These are phyloP conservation scores for Colletotrichum gigasporum DNA, from an alignment of 2,329 filamentous ascomycete genomes.

Conservation along the genomic window DNA sequence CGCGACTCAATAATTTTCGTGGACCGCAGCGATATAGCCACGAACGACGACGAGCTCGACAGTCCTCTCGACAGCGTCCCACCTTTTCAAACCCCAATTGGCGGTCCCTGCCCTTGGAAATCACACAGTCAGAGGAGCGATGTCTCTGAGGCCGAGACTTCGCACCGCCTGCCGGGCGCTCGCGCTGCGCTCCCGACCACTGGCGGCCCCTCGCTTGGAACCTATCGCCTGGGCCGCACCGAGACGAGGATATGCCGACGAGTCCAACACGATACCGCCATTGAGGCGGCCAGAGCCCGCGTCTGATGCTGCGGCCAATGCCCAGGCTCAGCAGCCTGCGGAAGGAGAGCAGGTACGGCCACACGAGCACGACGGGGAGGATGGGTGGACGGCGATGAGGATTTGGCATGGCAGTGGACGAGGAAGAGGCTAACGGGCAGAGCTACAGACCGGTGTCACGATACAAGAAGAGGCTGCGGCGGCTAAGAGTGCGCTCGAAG, in stretches of 20 bases:
- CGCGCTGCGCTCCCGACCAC: constrained; percentile 47
- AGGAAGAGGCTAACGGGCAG: constrained; percentile 1
- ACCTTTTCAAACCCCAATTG: background rate
- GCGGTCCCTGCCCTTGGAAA: background rate
- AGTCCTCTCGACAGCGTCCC: background rate
- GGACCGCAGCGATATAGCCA: constrained; percentile 2
- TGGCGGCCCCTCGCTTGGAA: constrained; percentile 34
- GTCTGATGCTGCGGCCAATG: background rate
- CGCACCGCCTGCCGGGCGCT: constrained; percentile 54
- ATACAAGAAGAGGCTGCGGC: constrained; percentile 24
- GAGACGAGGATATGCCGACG: constrained; percentile 40
- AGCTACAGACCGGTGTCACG: constrained; percentile 17
- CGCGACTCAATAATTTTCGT: constrained; percentile 31
- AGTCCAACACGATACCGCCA: constrained; percentile 23
- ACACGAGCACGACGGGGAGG: background rate
- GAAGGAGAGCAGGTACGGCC: constrained; percentile 12
- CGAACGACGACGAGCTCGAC: background rate
- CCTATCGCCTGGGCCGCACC: constrained; percentile 37
- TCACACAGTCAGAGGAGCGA: constrained; percentile 37
- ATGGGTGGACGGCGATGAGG: too few species aligned
- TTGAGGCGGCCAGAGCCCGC: constrained; percentile 6
- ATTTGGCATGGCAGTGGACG: too few species aligned
- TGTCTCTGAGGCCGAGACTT: constrained; percentile 66
- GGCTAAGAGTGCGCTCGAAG: constrained; percentile 19
- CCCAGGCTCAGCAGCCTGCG: background rate